phyloP scores from a whole-genome alignment of 2,329 filamentous ascomycete genomes.

The Lomentospora prolificans region DNA sequence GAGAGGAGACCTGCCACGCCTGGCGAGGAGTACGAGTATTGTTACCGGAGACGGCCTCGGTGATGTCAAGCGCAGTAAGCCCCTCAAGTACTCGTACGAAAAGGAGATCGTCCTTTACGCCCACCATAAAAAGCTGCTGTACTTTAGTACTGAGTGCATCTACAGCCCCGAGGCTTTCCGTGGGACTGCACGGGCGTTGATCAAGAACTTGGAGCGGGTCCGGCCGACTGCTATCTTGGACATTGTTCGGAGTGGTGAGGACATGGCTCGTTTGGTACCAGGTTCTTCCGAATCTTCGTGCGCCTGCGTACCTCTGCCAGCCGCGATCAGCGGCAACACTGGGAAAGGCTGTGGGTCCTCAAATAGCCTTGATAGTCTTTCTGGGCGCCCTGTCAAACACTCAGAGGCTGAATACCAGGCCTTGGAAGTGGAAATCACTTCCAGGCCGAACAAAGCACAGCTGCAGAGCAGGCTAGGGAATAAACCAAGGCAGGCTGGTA shows the following conservation, averaged over 20 bases:
- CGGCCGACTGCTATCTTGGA: constrained; percentile 90
- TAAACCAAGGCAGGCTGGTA: constrained; percentile 10
- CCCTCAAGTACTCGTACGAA: constrained; percentile 95
- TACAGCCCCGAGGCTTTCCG: constrained; percentile 96
- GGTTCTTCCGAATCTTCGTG: constrained; percentile 3
- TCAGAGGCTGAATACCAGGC: constrained; percentile 15
- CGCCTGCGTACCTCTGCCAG: constrained; percentile 3
- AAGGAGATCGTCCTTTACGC: constrained; percentile 98
- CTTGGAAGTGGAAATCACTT: constrained; percentile 23
- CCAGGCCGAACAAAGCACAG: not conserved
- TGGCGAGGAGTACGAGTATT: constrained; percentile 85
- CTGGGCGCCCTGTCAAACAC: constrained; percentile 78
- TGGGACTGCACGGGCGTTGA: constrained; percentile 79
- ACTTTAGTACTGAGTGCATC: constrained; percentile 97
- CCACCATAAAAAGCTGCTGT: constrained; percentile 92
- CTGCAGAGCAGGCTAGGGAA: not conserved
- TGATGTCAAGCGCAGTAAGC: constrained; percentile 91
- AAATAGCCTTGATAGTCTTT: constrained; percentile 56
- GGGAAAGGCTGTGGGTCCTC: constrained; percentile 17
- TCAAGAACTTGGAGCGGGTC: constrained; percentile 91
- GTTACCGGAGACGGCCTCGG: constrained; percentile 68
- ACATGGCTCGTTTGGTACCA: constrained; percentile 77
- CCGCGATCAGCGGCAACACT: not conserved
- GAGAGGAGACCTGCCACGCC: constrained; percentile 75
- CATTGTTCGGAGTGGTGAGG: constrained; percentile 88